Evolutionary conservation across 495 filamentous ascomycete genomes (phyloP).

Genomic region (Tuber aestivum): DNA sequence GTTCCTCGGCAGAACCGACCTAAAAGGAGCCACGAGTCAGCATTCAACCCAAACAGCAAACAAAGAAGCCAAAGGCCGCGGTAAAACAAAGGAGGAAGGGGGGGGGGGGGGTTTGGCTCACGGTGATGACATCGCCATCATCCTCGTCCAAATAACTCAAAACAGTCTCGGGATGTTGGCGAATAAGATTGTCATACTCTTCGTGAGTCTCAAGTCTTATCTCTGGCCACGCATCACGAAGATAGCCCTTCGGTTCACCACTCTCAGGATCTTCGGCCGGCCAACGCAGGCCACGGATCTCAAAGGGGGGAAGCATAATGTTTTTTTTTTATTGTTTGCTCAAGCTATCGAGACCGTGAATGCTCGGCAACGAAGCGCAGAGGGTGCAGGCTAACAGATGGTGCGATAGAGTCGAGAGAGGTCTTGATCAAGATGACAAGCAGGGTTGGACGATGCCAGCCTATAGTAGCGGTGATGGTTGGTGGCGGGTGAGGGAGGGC

Average conservation of each 20-base stretch:
- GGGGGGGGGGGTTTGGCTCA: slow-evolving; percentile 43
- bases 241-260: slow-evolving; percentile 15
- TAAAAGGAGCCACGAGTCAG: slow-evolving; percentile 7
- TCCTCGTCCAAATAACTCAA: slow-evolving; percentile 55
- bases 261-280: slow-evolving; percentile 25
- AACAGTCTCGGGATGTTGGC: slow-evolving; percentile 49
- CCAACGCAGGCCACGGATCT: slow-evolving; percentile 42
- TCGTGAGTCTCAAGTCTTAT: slow-evolving; percentile 29
- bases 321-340: too few relatives aligned
- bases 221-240: slow-evolving; percentile 19
- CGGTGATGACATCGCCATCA: slow-evolving; percentile 53
- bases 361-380: not conserved
- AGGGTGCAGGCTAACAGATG: not conserved
- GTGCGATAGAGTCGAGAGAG: not conserved
- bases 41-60: not conserved
- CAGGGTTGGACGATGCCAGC: not conserved
- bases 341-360: not conserved
- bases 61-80: not conserved
- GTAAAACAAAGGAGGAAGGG: not conserved
- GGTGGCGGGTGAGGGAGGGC: not conserved
- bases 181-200: slow-evolving; percentile 51
- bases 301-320: slow-evolving; percentile 43
- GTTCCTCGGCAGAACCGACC: slow-evolving; percentile 40
- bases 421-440: not conserved
- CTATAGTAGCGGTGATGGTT: not conserved